These are phyloP conservation scores for Phaseolus lunatus DNA, from an alignment of 306 rosid species.

Conservation along the genomic window DNA sequence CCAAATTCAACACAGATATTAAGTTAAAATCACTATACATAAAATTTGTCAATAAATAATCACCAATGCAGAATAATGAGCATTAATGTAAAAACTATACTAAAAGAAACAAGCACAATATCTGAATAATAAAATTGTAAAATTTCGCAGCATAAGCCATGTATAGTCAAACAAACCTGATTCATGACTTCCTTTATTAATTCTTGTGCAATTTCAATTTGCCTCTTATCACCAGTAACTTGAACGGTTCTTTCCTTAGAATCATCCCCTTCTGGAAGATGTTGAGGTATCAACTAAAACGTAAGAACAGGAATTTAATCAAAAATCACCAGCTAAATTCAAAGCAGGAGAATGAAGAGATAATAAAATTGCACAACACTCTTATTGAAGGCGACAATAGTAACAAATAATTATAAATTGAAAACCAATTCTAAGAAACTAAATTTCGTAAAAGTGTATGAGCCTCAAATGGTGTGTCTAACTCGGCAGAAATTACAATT, in stretches of 20 bases:
- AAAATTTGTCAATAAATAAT: background rate
- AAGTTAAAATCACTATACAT: background rate
- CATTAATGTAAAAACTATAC: background rate
- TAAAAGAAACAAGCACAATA: slow-evolving; percentile 15
- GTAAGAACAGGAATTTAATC: slow-evolving; percentile 30
- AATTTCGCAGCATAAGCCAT: slow-evolving; percentile 19
- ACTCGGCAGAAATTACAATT: background rate
- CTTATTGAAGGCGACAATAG: background rate
- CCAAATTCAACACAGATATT: slow-evolving; percentile 23
- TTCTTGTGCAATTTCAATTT: slow-evolving; percentile 85
- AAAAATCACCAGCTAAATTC: slow-evolving; percentile 2
- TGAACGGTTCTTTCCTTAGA: slow-evolving; percentile 94
- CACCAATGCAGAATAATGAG: background rate
- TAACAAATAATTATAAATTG: background rate
- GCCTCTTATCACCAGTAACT: slow-evolving; percentile 89
- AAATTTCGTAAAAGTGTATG: background rate
- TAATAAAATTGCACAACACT: background rate
- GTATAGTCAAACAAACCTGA: slow-evolving; percentile 70
- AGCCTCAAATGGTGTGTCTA: background rate
- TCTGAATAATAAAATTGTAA: slow-evolving; percentile 3
- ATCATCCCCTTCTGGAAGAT: slow-evolving; percentile 91
- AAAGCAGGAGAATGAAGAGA: background rate
- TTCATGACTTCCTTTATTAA: slow-evolving; percentile 93
- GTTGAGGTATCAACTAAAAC: slow-evolving; percentile 91
- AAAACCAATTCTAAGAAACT: background rate